These are phyloP conservation scores for Rhodotorula babjevae DNA, from an alignment of 768 basidiomycete species.

Conservation along the genomic window DNA sequence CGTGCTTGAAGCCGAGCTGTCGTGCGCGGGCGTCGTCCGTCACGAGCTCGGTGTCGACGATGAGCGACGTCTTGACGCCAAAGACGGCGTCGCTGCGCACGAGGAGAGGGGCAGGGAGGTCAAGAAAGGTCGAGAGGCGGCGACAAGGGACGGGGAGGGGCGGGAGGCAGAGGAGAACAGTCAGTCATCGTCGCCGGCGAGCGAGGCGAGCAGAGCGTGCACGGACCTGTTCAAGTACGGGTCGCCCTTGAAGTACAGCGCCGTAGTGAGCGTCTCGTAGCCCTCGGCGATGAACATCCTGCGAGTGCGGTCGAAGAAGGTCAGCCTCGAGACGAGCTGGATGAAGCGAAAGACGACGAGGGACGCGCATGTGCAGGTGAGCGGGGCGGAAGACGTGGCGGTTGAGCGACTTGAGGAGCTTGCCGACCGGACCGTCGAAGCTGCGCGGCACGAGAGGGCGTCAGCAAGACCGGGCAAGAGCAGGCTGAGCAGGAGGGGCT, in stretches of 20 bases:
- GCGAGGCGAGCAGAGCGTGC: too few species aligned
- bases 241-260: conserved; percentile 69
- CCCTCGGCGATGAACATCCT: conserved; percentile 55
- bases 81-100: conserved; percentile 61
- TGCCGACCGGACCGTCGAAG: conserved; percentile 27
- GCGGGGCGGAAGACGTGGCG: conserved; percentile 75
- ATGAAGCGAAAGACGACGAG: not conserved
- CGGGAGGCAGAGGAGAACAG: not conserved
- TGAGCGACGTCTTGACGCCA: conserved; percentile 71
- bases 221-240: conserved; percentile 52
- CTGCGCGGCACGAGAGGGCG: conserved; percentile 17
- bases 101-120: fast-evolving
- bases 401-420: conserved; percentile 53
- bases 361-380: conserved; percentile 62
- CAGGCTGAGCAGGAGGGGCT: not conserved
- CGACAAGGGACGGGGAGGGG: not conserved
- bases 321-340: not conserved
- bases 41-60: conserved; percentile 61
- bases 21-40: conserved; percentile 59
- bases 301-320: not conserved
- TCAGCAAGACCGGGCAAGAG: not conserved
- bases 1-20: conserved; percentile 53
- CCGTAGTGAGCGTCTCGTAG: conserved; percentile 66
- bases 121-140: too few species aligned
- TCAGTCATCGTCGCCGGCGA: too few species aligned